phyloP scores from a whole-genome alignment of 352 stramenopile species.

The Stramenopiles sp. region DNA sequence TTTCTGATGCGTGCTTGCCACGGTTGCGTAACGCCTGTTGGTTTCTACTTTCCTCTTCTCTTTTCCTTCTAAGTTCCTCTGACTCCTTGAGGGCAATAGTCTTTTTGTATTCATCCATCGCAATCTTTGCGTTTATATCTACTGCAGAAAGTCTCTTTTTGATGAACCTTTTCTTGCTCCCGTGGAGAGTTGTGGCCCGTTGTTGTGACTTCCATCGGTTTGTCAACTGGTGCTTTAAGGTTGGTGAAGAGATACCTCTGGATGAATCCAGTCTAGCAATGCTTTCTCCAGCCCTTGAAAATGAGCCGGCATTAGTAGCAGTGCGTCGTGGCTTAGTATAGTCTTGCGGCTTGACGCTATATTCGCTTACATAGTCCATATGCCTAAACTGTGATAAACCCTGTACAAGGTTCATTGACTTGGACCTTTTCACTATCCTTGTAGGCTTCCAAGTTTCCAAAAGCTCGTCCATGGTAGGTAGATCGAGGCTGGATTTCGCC shows the following conservation, averaged over 20 bases:
- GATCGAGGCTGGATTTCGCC: no score
- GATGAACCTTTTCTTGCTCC: background rate
- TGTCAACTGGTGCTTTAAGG: background rate
- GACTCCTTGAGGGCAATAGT: background rate
- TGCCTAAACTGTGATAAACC: background rate
- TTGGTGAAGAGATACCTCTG: background rate
- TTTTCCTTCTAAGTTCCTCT: background rate
- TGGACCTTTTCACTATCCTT: background rate
- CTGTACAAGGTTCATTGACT: background rate
- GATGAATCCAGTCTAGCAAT: background rate
- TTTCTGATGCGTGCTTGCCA: no score
- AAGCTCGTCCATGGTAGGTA: constrained; percentile 1
- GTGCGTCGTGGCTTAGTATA: background rate
- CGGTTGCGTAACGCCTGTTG: no score
- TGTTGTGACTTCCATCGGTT: background rate
- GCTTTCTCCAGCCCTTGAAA: background rate
- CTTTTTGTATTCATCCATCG: background rate
- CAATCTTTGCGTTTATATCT: background rate
- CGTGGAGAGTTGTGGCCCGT: background rate
- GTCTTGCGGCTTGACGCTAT: background rate
- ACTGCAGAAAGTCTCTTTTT: background rate
- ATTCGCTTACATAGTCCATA: background rate
- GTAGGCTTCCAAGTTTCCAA: background rate
- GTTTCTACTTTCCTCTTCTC: background rate
- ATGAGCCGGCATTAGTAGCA: background rate